Conservation (phyloP, 768 basidiomycete genomes). For the Russula brevipes region DNA sequence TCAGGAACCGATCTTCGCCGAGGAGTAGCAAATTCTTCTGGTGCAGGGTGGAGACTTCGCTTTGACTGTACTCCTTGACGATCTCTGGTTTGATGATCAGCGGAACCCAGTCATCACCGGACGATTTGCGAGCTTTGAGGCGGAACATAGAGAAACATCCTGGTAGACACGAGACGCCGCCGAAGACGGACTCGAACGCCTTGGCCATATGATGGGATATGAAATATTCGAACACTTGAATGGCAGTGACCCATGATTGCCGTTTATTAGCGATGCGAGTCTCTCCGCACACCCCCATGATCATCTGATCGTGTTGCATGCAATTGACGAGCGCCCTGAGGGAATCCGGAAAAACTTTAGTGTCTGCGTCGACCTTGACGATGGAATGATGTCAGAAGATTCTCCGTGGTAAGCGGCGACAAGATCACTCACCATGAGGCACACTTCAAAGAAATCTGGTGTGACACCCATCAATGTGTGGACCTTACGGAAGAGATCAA, state of each 20-base stretch:
- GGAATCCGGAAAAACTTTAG: slow-evolving; percentile 89
- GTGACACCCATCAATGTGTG: slow-evolving; percentile 98
- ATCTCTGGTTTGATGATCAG: slow-evolving; percentile 96
- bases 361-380: slow-evolving; percentile 93
- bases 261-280: slow-evolving; percentile 99
- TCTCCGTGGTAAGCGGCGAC: background rate
- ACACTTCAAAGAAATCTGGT: slow-evolving; percentile 96
- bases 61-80: slow-evolving; percentile 94
- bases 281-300: slow-evolving; percentile 99
- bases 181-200: slow-evolving; percentile 98
- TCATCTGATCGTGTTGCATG: slow-evolving; percentile 98
- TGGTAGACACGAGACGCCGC: slow-evolving; percentile 97
- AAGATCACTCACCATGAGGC: slow-evolving; percentile 77
- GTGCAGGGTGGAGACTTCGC: slow-evolving; percentile 88
- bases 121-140: slow-evolving; percentile 82
- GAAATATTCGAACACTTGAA: slow-evolving; percentile 98
- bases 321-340: slow-evolving; percentile 90
- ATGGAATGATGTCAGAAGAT: slow-evolving; percentile 11
- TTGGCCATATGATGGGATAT: slow-evolving; percentile 98
- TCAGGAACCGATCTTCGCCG: slow-evolving; percentile 98
- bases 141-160: slow-evolving; percentile 99
- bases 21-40: slow-evolving; percentile 96
- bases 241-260: slow-evolving; percentile 96
- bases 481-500: slow-evolving; percentile 95
- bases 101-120: slow-evolving; percentile 96